Evolutionary conservation across 2,329 filamentous ascomycete genomes (phyloP).

Genomic region (Colletotrichum horii): DNA sequence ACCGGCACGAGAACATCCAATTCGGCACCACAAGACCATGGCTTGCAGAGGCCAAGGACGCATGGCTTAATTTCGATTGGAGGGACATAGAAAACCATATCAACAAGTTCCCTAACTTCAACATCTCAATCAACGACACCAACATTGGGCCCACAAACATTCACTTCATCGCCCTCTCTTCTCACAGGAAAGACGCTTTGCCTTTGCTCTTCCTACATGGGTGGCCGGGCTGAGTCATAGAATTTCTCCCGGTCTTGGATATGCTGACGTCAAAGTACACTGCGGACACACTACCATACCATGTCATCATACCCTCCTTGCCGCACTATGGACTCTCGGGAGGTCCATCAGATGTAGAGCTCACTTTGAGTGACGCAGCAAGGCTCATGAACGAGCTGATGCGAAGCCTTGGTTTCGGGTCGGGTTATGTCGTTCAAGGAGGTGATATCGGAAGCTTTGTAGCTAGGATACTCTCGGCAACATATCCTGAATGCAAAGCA

Average conservation of each 20-base stretch:
- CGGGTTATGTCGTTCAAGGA: constrained; percentile 59
- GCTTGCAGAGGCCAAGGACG: not conserved
- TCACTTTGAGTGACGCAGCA: constrained; percentile 33
- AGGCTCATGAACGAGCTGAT: constrained; percentile 56
- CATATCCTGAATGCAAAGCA: constrained; percentile 51
- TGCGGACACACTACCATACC: constrained; percentile 57
- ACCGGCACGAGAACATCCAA: not conserved
- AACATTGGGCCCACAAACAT: not conserved
- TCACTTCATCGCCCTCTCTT: constrained; percentile 26
- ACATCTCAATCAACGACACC: not conserved
- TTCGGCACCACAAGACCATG: not conserved
- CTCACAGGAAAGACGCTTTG: constrained; percentile 49
- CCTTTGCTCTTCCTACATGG: constrained; percentile 58
- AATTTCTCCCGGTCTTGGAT: constrained; percentile 58
- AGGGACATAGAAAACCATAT: not conserved
- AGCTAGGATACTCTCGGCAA: constrained; percentile 44
- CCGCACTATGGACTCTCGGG: constrained; percentile 54
- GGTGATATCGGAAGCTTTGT: constrained; percentile 59
- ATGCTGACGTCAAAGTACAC: constrained; percentile 52
- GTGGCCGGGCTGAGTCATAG: constrained; percentile 58
- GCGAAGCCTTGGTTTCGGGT: constrained; percentile 54
- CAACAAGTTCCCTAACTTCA: not conserved
- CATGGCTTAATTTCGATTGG: not conserved
- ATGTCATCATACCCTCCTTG: constrained; percentile 60
- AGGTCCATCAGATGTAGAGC: constrained; percentile 31